Evolutionary conservation across 495 filamentous ascomycete genomes (phyloP).

Genomic region (Staphylotrichum longicolle): DNA sequence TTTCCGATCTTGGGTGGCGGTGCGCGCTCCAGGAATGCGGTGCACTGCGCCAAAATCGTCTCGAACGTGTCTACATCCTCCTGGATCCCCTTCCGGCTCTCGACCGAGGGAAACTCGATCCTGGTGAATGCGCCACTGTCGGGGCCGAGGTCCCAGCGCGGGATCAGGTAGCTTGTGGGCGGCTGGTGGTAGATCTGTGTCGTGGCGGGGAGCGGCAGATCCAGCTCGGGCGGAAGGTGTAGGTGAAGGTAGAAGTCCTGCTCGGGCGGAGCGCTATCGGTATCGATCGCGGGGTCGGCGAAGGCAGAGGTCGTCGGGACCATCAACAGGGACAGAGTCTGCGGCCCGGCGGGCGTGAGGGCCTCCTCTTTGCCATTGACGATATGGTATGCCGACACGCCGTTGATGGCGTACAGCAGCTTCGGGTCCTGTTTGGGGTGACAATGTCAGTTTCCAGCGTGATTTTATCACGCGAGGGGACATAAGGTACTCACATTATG

Average conservation of each 20-base stretch:
- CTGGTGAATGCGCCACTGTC: conserved; percentile 85
- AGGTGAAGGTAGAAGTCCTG: conserved; percentile 96
- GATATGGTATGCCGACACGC: conserved; percentile 83
- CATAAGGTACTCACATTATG: conserved; percentile 44
- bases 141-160: conserved; percentile 85
- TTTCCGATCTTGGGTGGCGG: conserved; percentile 49
- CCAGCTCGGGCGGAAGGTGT: conserved; percentile 88
- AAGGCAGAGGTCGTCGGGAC: conserved; percentile 78
- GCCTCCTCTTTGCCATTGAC: conserved; percentile 80
- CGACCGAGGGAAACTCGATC: conserved; percentile 79
- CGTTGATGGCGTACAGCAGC: conserved; percentile 78
- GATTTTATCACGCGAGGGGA: neutral
- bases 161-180: conserved; percentile 84
- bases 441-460: too few species aligned
- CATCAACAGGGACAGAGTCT: conserved; percentile 90
- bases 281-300: conserved; percentile 57
- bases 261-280: conserved; percentile 60
- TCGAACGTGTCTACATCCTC: conserved; percentile 96
- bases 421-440: conserved; percentile 58
- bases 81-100: conserved; percentile 67
- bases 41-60: conserved; percentile 93
- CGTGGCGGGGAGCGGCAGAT: conserved; percentile 83
- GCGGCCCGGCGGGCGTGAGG: conserved; percentile 79
- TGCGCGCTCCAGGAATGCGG: conserved; percentile 82
- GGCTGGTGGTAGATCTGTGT: conserved; percentile 95